Percentiles rank a stretch among this genome's conserved stretches.
phyloP scores from a whole-genome alignment of 2,329 filamentous ascomycete genomes.

The Colletotrichum sp. region DNA sequence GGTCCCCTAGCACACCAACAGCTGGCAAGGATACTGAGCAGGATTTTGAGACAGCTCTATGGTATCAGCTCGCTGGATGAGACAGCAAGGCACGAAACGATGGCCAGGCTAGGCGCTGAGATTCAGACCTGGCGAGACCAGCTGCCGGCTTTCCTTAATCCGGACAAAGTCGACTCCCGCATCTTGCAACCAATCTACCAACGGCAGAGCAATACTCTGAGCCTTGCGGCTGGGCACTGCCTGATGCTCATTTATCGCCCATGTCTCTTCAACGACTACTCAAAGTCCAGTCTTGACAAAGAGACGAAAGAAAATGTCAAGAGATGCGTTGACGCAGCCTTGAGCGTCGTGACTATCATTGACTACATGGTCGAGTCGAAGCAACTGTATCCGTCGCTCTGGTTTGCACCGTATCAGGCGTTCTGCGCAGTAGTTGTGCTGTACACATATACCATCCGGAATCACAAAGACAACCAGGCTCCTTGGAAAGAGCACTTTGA shows the following conservation, averaged over 20 bases:
- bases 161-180: not conserved
- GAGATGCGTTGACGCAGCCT: conserved; percentile 40
- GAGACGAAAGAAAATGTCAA: conserved; percentile 22
- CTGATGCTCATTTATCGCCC: conserved; percentile 42
- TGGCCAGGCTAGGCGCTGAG: conserved; percentile 24
- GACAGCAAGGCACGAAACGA: not conserved
- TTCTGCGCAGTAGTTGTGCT: conserved; percentile 48
- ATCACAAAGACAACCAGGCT: conserved; percentile 27
- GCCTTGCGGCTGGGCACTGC: conserved; percentile 45
- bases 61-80: not conserved
- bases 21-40: not conserved
- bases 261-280: conserved; percentile 37
- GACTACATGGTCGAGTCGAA: conserved; percentile 37
- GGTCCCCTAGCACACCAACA: conserved; percentile 37
- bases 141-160: not conserved
- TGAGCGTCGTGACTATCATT: conserved; percentile 39
- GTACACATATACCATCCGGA: conserved; percentile 47
- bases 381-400: conserved; percentile 28
- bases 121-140: not conserved
- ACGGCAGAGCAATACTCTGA: conserved; percentile 43
- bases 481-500: conserved; percentile 33
- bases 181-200: conserved; percentile 39
- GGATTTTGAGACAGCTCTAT: not conserved
- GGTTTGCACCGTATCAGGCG: conserved; percentile 45
- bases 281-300: not conserved